Percentiles rank a stretch among this genome's conserved stretches.
These are phyloP conservation scores for Boletus reticuloceps DNA, from an alignment of 768 basidiomycete species.

Conservation along the genomic window DNA sequence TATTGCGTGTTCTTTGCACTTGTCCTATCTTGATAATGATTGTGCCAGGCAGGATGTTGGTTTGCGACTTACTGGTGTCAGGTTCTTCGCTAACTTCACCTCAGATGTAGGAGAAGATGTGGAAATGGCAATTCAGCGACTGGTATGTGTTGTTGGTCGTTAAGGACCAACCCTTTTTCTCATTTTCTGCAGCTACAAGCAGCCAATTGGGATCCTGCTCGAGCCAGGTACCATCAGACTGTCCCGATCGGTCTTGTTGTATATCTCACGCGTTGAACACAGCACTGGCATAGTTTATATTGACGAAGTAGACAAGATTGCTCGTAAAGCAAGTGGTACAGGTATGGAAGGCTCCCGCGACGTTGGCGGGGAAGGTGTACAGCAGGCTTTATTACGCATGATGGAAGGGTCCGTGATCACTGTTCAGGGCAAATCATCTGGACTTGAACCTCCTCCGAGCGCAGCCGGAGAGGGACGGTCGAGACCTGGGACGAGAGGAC, in stretches of 20 bases:
- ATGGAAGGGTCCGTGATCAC: slow-evolving; percentile 89
- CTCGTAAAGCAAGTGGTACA: slow-evolving; percentile 50
- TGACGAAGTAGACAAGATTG: slow-evolving; percentile 94
- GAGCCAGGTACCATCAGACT: slow-evolving; percentile 62
- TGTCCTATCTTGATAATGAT: slow-evolving; percentile 10
- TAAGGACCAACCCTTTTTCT: background rate
- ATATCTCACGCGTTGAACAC: slow-evolving; percentile 6
- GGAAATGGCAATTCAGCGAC: slow-evolving; percentile 83
- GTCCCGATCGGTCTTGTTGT: background rate
- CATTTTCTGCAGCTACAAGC: slow-evolving; percentile 66
- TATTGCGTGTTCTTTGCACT: slow-evolving; percentile 1
- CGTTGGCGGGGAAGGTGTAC: slow-evolving; percentile 95
- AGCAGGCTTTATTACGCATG: slow-evolving; percentile 89
- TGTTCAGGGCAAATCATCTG: slow-evolving; percentile 70
- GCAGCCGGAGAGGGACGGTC: slow-evolving; percentile 45
- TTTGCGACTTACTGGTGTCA: slow-evolving; percentile 12
- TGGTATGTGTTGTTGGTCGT: slow-evolving; percentile 44
- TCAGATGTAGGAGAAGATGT: slow-evolving; percentile 96
- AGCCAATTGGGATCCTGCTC: slow-evolving; percentile 82
- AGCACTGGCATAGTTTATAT: slow-evolving; percentile 96
- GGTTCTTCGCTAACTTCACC: slow-evolving; percentile 3
- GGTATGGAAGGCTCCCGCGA: slow-evolving; percentile 76
- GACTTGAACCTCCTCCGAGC: slow-evolving; percentile 44
- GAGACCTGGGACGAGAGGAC: slow-evolving; percentile 48
- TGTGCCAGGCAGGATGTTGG: slow-evolving; percentile 66